Base-by-base conservation (phyloP, 1,284 basidiomycete species). In the Fomitopsis pinicola region DNA sequence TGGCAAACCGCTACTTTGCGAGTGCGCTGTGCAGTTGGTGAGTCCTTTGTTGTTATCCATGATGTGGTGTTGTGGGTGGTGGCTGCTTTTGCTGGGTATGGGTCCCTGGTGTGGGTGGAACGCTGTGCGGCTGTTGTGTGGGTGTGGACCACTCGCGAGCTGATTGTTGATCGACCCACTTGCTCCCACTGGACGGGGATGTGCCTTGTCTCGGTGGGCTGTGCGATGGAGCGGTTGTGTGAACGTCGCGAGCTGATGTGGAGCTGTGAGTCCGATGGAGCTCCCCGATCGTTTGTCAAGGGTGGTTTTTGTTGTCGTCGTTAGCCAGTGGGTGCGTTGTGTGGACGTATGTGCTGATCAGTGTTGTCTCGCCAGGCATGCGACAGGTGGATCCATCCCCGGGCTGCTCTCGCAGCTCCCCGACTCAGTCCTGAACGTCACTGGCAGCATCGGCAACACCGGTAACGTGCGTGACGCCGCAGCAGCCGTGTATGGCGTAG, bases 1-100 rank as follows among this genome's bases (percentile, higher is more conserved):
- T 94, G 61, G 90, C 88, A 15, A 93, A 94, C 69, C 83, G 94
- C 33, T 97, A 95, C 73, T 79, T 94, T 66, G 80, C 88, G 42
- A 90, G 92, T 59, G 86, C 86, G 1, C 83, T 97, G 65, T 97
- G 95, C 74, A 93, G 91, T 65, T 98, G 95, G 95, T 90, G 65
- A 70, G 84, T 77, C n/a, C 14, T 30, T 17, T 26, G 9, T 36
- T 55, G 33, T 55, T 10, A 3, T 2, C 1, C 17, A 8, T 30
- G 15, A 7, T 36, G 50, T 19, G 28, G 19, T 36, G 50, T 52
- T 5, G 22, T 45, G 42, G 42, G n/a, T 5, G n/a, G 42, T 22
- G n/a, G 42, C 17, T 6, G 40, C 14, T 42, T 4, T n/a, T 42
- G 4, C n/a, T 42, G 40, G 15, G n/a, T 8, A 4, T 22, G 45